Percentiles rank a stretch among this genome's conserved stretches.
phyloP scores from a whole-genome alignment of 2,329 filamentous ascomycete species.

The Botryotinia globosa region DNA sequence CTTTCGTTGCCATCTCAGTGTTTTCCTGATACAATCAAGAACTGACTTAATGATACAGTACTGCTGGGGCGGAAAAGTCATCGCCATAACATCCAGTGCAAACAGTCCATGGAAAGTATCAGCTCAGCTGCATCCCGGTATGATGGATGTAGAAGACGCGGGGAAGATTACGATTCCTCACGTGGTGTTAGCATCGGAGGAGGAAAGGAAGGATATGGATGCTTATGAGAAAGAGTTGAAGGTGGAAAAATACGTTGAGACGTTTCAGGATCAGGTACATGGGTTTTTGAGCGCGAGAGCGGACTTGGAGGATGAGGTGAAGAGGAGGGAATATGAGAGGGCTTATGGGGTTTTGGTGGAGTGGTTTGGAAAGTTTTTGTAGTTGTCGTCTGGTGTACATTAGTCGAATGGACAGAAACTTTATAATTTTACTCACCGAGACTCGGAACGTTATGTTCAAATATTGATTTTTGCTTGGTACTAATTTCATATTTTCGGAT shows the following conservation, averaged over 20 bases:
- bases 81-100: slow-evolving; percentile 27
- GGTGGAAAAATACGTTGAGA: slow-evolving; percentile 45
- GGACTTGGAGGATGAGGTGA: slow-evolving; percentile 45
- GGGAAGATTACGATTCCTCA: slow-evolving; percentile 58
- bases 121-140: slow-evolving; percentile 55
- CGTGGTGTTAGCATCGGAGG: slow-evolving; percentile 56
- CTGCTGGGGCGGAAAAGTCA: slow-evolving; percentile 35
- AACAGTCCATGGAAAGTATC: slow-evolving; percentile 47
- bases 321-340: slow-evolving; percentile 45
- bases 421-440: not conserved
- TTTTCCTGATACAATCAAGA: not conserved
- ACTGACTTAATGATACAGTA: slow-evolving; percentile 20
- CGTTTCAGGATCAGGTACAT: slow-evolving; percentile 48
- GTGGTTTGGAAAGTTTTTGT: slow-evolving; percentile 43
- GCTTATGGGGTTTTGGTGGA: slow-evolving; percentile 45
- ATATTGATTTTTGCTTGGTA: not conserved
- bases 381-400: not conserved
- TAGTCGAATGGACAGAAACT: not conserved
- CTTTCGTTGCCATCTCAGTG: not conserved
- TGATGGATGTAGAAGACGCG: slow-evolving; percentile 61
- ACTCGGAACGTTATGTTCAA: not conserved
- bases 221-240: slow-evolving; percentile 40
- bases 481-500: not conserved
- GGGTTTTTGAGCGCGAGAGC: slow-evolving; percentile 56
- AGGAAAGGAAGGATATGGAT: slow-evolving; percentile 18